A percentile compares a stretch with the other conserved stretches of the same genome.
phyloP scores from a whole-genome alignment of 768 basidiomycete species.

The Kockovaella imperatae region DNA sequence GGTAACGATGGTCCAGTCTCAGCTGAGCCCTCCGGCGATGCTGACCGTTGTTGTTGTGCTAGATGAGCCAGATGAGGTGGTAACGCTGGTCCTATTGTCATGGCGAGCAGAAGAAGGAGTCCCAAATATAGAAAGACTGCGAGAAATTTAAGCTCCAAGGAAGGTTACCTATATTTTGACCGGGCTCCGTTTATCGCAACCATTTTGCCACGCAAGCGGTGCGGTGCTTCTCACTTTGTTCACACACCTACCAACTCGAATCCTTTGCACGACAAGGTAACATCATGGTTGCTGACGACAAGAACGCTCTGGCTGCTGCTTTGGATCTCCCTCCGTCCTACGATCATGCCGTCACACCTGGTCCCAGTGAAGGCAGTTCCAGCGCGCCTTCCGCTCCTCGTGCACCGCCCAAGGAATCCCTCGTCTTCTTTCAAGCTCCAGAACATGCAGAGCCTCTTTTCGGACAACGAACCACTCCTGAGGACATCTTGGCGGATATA shows the following conservation, averaged over 20 bases:
- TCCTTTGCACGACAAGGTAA: too few relatives aligned
- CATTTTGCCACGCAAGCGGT: too few relatives aligned
- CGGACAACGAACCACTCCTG: neutral
- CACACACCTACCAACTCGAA: too few relatives aligned
- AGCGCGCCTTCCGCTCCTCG: neutral
- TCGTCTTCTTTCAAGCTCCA: constrained; percentile 20
- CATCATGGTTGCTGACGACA: too few relatives aligned
- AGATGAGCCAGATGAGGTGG: constrained; percentile 43
- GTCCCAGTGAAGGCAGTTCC: neutral
- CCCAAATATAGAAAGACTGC: too few relatives aligned
- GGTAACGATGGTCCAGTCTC: constrained; percentile 14
- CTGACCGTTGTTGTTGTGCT: constrained; percentile 5
- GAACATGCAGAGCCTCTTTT: constrained; percentile 20
- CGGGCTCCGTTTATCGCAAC: too few relatives aligned
- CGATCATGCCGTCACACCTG: too few relatives aligned
- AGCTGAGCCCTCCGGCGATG: constrained; percentile 15
- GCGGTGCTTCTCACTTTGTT: too few relatives aligned
- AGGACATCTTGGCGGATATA: constrained; percentile 3
- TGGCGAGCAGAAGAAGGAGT: constrained; percentile 3
- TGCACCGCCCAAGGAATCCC: constrained; percentile 1
- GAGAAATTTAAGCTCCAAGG: too few relatives aligned
- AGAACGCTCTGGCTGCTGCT: too few relatives aligned
- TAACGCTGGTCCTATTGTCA: constrained; percentile 45
- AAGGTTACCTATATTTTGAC: too few relatives aligned
- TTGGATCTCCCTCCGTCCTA: too few relatives aligned